A percentile compares a stretch with the other conserved stretches of the same genome.
These are phyloP conservation scores for Pyrenula massariospora DNA, from an alignment of 495 filamentous ascomycete genomes.

Conservation along the genomic window DNA sequence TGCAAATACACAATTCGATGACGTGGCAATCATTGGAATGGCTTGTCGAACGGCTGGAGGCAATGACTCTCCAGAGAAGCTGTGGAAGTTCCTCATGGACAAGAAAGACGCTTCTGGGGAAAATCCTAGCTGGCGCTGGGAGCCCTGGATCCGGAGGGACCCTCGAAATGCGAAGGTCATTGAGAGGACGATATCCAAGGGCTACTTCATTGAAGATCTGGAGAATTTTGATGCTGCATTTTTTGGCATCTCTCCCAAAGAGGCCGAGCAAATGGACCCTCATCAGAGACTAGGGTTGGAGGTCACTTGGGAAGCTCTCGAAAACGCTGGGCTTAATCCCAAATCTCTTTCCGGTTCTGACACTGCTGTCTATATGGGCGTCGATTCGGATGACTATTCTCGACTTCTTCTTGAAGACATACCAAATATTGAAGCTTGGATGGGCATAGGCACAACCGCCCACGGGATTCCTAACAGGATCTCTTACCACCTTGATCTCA, in stretches of 20 bases:
- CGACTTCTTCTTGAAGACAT: constrained; percentile 22
- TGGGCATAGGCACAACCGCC: constrained; percentile 18
- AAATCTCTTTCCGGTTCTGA: constrained; percentile 12
- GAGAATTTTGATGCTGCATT: constrained; percentile 20
- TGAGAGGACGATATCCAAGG: constrained; percentile 5
- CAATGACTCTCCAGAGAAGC: constrained; percentile 16
- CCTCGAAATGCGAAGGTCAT: constrained; percentile 16
- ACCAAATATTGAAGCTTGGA: constrained; percentile 20
- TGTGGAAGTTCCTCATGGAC: constrained; percentile 21
- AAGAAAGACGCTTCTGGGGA: constrained; percentile 20
- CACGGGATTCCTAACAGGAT: constrained; percentile 20
- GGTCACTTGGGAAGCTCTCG: constrained; percentile 8
- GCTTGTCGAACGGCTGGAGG: constrained; percentile 22
- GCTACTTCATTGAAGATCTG: constrained; percentile 23
- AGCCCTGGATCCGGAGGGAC: constrained; percentile 19
- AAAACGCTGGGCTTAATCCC: constrained; percentile 15
- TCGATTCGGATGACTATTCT: constrained; percentile 23
- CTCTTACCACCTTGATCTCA: constrained; percentile 19
- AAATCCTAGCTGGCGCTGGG: constrained; percentile 19
- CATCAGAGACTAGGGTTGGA: constrained; percentile 12
- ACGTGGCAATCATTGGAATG: constrained; percentile 21
- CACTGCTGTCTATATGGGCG: constrained; percentile 18
- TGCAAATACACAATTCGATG: too few species aligned
- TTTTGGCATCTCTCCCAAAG: constrained; percentile 11
- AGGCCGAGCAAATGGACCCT: constrained; percentile 15